phyloP scores from a whole-genome alignment of 768 basidiomycete genomes.

The Trametes gibbosa region DNA sequence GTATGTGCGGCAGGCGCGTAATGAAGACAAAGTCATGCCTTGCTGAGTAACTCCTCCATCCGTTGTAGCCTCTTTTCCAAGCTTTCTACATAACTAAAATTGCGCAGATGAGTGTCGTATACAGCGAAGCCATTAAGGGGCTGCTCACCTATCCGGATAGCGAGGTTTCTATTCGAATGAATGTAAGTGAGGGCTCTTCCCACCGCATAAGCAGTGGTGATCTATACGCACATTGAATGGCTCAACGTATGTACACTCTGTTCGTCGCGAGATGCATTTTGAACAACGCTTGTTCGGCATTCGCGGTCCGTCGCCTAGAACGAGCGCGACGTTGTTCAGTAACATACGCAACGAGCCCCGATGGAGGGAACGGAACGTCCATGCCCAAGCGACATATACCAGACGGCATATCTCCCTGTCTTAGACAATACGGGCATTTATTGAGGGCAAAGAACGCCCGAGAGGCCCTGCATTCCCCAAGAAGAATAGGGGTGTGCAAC shows the following conservation, averaged over 20 bases:
- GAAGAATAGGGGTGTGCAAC: too few relatives aligned
- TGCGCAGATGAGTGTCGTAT: background rate
- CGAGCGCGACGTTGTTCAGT: background rate
- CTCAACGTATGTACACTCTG: conserved; percentile 69
- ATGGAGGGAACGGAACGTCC: too few relatives aligned
- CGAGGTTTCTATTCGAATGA: conserved; percentile 43
- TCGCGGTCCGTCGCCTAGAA: conserved; percentile 64
- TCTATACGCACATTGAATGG: conserved; percentile 53
- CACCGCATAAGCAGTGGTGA: background rate
- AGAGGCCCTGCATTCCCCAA: too few relatives aligned
- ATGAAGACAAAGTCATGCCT: background rate
- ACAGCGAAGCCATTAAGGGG: too few relatives aligned
- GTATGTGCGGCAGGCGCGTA: background rate
- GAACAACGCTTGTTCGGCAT: conserved; percentile 61
- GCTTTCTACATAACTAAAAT: conserved; percentile 19
- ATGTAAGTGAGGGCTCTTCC: background rate
- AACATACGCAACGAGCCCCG: too few relatives aligned
- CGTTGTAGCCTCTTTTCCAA: conserved; percentile 29
- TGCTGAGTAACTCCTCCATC: conserved; percentile 28
- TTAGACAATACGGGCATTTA: too few relatives aligned
- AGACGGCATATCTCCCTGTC: too few relatives aligned
- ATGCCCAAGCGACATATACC: too few relatives aligned
- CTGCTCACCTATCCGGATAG: conserved; percentile 54
- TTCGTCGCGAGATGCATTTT: conserved; percentile 55
- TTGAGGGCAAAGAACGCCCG: too few relatives aligned